A percentile compares a stretch with the other conserved stretches of the same genome.
phyloP scores from a whole-genome alignment of 2,329 filamentous ascomycete species.

The Ceratocystis ficicola region DNA sequence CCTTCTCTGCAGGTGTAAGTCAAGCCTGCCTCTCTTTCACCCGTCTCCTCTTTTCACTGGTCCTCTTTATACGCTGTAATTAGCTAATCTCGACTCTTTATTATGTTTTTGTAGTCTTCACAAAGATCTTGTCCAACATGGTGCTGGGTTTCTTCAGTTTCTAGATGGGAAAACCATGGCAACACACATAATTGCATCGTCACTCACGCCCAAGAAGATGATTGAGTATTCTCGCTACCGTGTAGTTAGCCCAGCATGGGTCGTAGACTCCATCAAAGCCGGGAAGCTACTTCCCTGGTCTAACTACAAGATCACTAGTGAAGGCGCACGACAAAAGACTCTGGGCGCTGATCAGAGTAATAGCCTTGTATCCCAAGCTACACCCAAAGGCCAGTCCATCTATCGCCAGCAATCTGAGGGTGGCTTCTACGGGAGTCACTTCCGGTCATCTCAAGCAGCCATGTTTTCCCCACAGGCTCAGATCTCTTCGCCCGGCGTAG shows the following conservation, averaged over 20 bases:
- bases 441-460: constrained; percentile 34
- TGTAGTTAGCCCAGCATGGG: constrained; percentile 89
- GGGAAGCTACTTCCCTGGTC: constrained; percentile 78
- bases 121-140: constrained; percentile 75
- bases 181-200: constrained; percentile 89
- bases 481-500: background rate
- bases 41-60: background rate
- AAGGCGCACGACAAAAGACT: constrained; percentile 70
- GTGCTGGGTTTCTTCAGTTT: constrained; percentile 91
- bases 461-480: constrained; percentile 1
- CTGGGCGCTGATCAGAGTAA: constrained; percentile 46
- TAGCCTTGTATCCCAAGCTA: constrained; percentile 53
- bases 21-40: background rate
- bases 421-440: constrained; percentile 70
- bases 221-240: constrained; percentile 79
- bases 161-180: constrained; percentile 87
- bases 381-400: constrained; percentile 42
- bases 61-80: constrained; percentile 22
- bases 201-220: constrained; percentile 80
- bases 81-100: background rate
- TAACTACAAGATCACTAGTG: constrained; percentile 70
- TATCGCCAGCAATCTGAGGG: constrained; percentile 72
- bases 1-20: constrained; percentile 67
- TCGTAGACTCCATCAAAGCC: constrained; percentile 75
- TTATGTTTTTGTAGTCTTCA: constrained; percentile 46